These are phyloP conservation scores for Aquilaria agallochum DNA, from an alignment of 441 rosid species.

Conservation along the genomic window DNA sequence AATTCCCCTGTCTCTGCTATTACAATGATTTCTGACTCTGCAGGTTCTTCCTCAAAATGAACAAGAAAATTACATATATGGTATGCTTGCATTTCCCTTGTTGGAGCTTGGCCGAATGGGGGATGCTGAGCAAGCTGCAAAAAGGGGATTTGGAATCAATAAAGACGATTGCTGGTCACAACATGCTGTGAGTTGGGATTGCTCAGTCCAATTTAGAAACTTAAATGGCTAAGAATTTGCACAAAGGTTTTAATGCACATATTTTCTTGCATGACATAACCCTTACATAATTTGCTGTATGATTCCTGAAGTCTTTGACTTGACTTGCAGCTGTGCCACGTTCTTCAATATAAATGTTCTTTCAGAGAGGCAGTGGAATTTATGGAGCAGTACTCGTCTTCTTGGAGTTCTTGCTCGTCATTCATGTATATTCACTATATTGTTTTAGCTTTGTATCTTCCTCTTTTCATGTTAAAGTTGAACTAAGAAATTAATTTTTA, in stretches of 20 bases:
- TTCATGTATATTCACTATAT: conserved; percentile 50
- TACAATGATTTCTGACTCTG: conserved; percentile 12
- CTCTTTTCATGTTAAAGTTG: not conserved
- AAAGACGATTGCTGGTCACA: conserved; percentile 77
- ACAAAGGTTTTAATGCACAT: not conserved
- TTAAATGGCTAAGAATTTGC: not conserved
- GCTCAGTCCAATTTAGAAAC: conserved; percentile 1
- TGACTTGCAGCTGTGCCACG: conserved; percentile 75
- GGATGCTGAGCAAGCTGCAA: conserved; percentile 81
- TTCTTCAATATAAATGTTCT: conserved; percentile 66
- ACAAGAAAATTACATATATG: conserved; percentile 63
- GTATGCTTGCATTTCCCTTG: conserved; percentile 82
- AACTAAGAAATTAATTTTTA: conserved; percentile 18
- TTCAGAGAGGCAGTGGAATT: conserved; percentile 86
- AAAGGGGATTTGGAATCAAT: conserved; percentile 67
- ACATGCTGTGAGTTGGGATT: conserved; percentile 64
- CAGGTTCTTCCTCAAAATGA: conserved; percentile 68
- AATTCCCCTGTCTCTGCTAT: not conserved
- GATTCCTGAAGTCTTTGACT: conserved; percentile 8
- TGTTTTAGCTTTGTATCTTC: not conserved
- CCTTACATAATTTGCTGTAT: not conserved
- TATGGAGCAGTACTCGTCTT: conserved; percentile 67
- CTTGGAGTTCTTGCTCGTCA: conserved; percentile 70
- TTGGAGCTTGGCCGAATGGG: conserved; percentile 78
- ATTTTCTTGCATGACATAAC: conserved; percentile 4